Evolutionary conservation across 139 green algal species (phyloP).

Genomic region (Asterochloris erici): DNA sequence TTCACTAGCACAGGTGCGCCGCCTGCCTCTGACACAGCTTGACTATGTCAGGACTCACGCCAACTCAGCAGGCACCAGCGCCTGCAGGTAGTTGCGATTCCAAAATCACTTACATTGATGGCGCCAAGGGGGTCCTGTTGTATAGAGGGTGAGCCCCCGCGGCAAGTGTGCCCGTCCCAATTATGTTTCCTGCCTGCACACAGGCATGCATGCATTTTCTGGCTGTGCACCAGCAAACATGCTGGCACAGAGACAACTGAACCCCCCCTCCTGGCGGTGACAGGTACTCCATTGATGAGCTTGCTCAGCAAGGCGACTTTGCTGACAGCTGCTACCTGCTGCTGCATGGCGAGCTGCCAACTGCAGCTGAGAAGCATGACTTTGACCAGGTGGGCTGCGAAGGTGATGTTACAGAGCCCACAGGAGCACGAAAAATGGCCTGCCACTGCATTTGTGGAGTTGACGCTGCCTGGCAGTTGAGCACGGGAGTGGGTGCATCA

Average conservation of each 20-base stretch:
- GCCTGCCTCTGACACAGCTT: neutral
- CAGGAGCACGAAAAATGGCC: no score
- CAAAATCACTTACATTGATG: slow-evolving; percentile 74
- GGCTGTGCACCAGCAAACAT: neutral
- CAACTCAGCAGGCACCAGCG: neutral
- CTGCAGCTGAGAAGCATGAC: slow-evolving; percentile 27
- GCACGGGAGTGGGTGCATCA: no score
- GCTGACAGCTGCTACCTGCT: slow-evolving; percentile 57
- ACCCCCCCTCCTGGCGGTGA: no score
- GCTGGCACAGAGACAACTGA: neutral
- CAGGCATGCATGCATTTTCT: neutral
- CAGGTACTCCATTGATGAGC: slow-evolving; percentile 58
- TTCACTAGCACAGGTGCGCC: slow-evolving; percentile 55
- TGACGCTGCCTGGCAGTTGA: no score
- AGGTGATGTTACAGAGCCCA: neutral
- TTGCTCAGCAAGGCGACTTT: slow-evolving; percentile 60
- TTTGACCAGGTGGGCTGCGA: slow-evolving; percentile 25
- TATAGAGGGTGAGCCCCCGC: slow-evolving; percentile 51
- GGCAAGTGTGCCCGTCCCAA: neutral
- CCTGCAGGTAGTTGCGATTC: slow-evolving; percentile 47
- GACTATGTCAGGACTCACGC: neutral
- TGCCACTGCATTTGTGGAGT: no score
- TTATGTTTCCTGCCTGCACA: neutral
- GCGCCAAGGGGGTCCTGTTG: slow-evolving; percentile 56
- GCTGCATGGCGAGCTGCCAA: slow-evolving; percentile 65